These are phyloP conservation scores for Backusella australiensis DNA, from an alignment of 192 early-diverging fungal genomes.

Conservation along the genomic window DNA sequence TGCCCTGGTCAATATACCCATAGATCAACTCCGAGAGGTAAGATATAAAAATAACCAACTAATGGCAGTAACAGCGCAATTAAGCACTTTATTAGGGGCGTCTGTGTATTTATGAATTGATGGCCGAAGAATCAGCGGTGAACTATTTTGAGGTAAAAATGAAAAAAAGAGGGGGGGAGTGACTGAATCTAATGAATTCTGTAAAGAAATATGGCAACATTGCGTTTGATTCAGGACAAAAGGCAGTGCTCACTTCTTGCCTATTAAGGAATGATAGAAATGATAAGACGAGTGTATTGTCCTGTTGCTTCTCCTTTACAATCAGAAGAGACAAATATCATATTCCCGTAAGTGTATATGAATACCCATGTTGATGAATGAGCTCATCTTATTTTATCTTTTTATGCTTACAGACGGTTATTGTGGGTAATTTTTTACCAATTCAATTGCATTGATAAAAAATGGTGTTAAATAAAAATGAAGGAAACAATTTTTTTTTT, in stretches of 20 bases:
- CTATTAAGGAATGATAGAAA: conserved; percentile 64
- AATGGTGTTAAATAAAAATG: too few relatives aligned
- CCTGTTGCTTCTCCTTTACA: conserved; percentile 95
- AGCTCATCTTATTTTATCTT: background rate
- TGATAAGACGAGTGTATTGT: conserved; percentile 50
- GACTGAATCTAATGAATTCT: too few relatives aligned
- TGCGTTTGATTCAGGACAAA: conserved; percentile 94
- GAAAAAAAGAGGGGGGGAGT: background rate
- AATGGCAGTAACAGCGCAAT: background rate
- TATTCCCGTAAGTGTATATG: conserved; percentile 43
- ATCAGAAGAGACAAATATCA: conserved; percentile 93
- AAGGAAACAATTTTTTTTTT: too few relatives aligned
- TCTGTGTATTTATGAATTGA: conserved; percentile 66
- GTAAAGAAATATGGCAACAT: conserved; percentile 91
- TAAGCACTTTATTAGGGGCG: conserved; percentile 3
- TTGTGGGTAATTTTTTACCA: conserved; percentile 73
- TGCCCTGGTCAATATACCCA: conserved; percentile 76
- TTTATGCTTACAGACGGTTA: conserved; percentile 39
- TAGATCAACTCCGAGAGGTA: conserved; percentile 80
- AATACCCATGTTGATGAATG: too few relatives aligned
- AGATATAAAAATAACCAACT: conserved; percentile 31
- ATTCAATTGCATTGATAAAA: conserved; percentile 33
- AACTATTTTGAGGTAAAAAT: conserved; percentile 90
- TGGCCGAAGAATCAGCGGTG: conserved; percentile 91
- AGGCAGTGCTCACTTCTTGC: conserved; percentile 93